Base-by-base conservation (phyloP, 257 asterid genomes). In the Forsythia suspensa region DNA sequence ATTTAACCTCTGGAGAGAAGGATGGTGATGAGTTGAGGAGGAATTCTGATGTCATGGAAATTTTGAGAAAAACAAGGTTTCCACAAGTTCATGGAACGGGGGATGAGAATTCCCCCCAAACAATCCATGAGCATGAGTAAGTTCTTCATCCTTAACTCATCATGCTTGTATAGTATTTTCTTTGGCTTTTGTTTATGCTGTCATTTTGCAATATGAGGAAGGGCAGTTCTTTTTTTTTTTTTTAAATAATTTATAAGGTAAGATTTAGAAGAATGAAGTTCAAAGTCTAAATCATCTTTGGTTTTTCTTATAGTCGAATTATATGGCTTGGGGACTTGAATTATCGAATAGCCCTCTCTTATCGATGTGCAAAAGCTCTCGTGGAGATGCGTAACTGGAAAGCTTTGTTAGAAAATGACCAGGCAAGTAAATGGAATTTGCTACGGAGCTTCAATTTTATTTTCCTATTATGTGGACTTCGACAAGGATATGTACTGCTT, bases 301-400 rank as follows among this genome's bases (percentile, higher is more conserved):
- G 73, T 6, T 46, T 70, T 86, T 84, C 51, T 41, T 87, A 18
- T 85, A 94, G 99, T 86, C 97, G 94, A 78, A 81, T 96, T 83
- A 90, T 96, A 82, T 96, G 99, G 99, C 95, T 96, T 4, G 99
- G 99, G 8, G 99, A 96, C 85, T 88, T 96, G 84, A 94, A 96
- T 73, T 96, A 96, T 86, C 76, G 99, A 74, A 96, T 96, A 9
- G 86, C 99, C 34, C 88, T 96, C 57, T 92, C 99, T 52, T 96
- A 94, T 86, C 90, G 96, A 76, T 90, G 85, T 74, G 96, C 99
- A 66, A 96, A 96, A 84, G 97, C 99, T 61, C 92, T 96, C 2
- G 97, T 96, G 8, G 99, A 96, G 88, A 96, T 94, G 99, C 97
- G 87, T 8, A 94, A 96, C 84, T 96, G 99, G 99, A 90, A 89